These are phyloP conservation scores for Fomitopsis serialis DNA, from an alignment of 768 basidiomycete genomes.

Conservation along the genomic window DNA sequence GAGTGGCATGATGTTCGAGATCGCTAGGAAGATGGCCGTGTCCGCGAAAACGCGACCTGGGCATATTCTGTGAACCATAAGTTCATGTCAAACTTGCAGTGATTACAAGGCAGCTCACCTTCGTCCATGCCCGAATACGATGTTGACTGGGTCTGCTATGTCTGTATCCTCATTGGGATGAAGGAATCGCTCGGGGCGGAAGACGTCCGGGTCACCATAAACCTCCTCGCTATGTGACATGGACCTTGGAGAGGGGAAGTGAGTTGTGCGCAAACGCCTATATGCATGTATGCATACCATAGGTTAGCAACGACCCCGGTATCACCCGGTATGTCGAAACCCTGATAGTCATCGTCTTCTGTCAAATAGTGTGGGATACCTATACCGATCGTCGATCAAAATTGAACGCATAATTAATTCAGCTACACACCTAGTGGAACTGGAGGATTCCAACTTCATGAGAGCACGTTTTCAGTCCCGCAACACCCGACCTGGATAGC, in stretches of 20 bases:
- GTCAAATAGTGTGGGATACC: conserved; percentile 14
- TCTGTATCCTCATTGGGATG: conserved; percentile 2
- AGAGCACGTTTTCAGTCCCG: neutral
- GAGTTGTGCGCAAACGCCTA: neutral
- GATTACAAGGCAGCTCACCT: conserved; percentile 10
- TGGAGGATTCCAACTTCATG: neutral
- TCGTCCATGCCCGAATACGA: conserved; percentile 40
- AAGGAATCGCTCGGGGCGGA: conserved; percentile 48
- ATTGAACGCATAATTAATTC: neutral
- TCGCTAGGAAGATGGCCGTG: conserved; percentile 11
- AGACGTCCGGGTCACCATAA: conserved; percentile 26
- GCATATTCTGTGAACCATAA: conserved; percentile 5
- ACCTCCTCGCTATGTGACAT: neutral
- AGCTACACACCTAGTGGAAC: neutral
- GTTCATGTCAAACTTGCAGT: neutral
- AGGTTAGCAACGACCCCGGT: conserved; percentile 16
- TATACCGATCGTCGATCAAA: neutral
- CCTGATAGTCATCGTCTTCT: conserved; percentile 19
- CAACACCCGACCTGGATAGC: neutral
- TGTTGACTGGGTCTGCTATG: conserved; percentile 31
- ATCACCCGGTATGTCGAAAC: conserved; percentile 16
- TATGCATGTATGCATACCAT: conserved; percentile 7
- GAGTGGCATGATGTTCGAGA: conserved; percentile 13
- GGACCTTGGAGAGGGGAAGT: neutral
- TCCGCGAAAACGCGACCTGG: conserved; percentile 17